Evolutionary conservation across 495 filamentous ascomycete genomes (phyloP), one percentile per base, ranked within the genome.

Genomic region (Talaromyces trachyspermus): DNA sequence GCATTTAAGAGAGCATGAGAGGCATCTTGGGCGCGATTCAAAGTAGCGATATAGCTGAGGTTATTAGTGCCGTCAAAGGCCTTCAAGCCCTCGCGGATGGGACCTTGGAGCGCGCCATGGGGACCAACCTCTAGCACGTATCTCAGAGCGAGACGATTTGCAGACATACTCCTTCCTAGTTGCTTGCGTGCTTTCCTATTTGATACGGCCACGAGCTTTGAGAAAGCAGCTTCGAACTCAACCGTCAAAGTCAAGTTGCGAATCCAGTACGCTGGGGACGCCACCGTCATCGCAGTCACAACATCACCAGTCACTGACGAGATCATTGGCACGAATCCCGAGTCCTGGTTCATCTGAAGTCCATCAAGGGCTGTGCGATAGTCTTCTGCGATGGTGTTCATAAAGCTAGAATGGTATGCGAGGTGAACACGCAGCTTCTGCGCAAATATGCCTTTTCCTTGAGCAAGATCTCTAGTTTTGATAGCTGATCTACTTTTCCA

Each of bases 21-120:
- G 12, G 27, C 27, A 30, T 30, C 27, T 30, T 30, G 27, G 27
- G 27, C 12, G 27, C 27, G 27, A 30, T 30, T 30, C 12, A n/a
- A n/a, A n/a, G n/a, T n/a, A n/a, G n/a, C n/a, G n/a, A n/a, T 12
- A 30, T 30, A 30, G 27, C 27, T 30, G 27, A 30, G 27, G 27
- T 30, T 30, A 6, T 30, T 30, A 12, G 6, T 6, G n/a, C n/a
- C 27, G 27, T 30, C 27, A 30, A 30, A 6, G 27, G 27, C 27
- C 27, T 30, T 30, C 19, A 36, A 49, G 48, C 5, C 18, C 7
- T 39, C 36, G 36, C 68, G 68, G 17, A 83, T 55, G 9, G 79
- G 78, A 0, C 78, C 76, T 32, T 71, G 64, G 3, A 84, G 62
- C 3, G 78, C 74, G 2, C 65, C 59, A 48, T 82, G 78, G 2